phyloP scores from a whole-genome alignment of 2,329 filamentous ascomycete species.

The Zymoseptoria pseudotritici region DNA sequence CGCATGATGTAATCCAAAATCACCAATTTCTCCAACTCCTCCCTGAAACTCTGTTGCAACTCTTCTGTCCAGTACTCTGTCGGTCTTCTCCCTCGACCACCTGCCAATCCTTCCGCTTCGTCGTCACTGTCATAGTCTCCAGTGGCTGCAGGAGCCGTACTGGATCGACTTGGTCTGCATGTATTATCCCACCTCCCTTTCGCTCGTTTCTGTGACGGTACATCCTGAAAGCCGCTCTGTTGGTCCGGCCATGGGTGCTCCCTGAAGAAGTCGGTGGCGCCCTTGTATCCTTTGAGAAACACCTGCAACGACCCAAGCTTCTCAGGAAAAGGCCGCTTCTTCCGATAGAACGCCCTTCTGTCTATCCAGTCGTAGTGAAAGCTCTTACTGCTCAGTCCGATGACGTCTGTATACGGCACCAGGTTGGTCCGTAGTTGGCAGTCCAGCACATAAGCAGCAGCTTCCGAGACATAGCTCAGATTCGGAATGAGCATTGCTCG shows the following conservation, averaged over 20 bases:
- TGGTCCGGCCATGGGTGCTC: constrained; percentile 98
- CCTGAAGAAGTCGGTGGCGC: constrained; percentile 89
- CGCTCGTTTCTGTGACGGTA: constrained; percentile 58
- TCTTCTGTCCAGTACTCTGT: constrained; percentile 78
- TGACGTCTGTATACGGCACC: constrained; percentile 93
- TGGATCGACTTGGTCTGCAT: constrained; percentile 57
- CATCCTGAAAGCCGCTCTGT: constrained; percentile 59
- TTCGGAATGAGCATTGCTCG: constrained; percentile 94
- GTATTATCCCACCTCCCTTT: constrained; percentile 75
- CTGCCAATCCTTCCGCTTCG: constrained; percentile 17
- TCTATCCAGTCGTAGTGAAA: constrained; percentile 99
- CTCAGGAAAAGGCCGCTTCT: constrained; percentile 75
- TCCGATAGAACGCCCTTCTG: constrained; percentile 76
- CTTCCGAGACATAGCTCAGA: constrained; percentile 94
- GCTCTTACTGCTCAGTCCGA: constrained; percentile 87
- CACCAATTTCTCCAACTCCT: constrained; percentile 93
- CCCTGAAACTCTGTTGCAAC: constrained; percentile 84
- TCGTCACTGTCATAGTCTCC: constrained; percentile 33
- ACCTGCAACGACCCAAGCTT: constrained; percentile 97
- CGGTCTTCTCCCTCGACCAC: constrained; percentile 31
- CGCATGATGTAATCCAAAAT: constrained; percentile 99
- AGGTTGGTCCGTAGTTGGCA: constrained; percentile 81
- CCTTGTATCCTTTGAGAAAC: constrained; percentile 93
- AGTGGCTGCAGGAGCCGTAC: constrained; percentile 45
- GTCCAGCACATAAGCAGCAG: constrained; percentile 91